Percentiles rank a stretch among this genome's conserved stretches.
These are phyloP conservation scores for Cordyceps fumosorosea DNA, from an alignment of 2,329 filamentous ascomycete species.

Conservation along the genomic window DNA sequence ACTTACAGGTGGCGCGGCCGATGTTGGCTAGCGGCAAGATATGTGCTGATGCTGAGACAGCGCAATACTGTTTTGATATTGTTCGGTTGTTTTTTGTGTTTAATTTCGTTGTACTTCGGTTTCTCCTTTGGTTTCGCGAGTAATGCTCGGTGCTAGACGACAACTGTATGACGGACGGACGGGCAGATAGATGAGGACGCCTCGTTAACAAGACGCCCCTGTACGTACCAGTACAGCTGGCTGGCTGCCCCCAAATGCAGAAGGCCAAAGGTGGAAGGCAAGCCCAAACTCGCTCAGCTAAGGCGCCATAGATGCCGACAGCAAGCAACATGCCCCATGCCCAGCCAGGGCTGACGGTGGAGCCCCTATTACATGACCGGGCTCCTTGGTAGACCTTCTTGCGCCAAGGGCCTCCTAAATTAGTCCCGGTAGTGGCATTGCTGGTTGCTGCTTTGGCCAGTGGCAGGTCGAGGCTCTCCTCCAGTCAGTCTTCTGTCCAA, in stretches of 20 bases:
- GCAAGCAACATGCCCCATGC: neutral
- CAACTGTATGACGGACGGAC: too few relatives aligned
- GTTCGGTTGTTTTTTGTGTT: neutral
- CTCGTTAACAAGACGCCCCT: neutral
- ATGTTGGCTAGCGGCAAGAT: neutral
- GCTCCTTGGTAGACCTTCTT: neutral
- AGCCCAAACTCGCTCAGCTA: neutral
- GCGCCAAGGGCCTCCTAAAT: too few relatives aligned
- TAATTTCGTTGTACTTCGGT: neutral
- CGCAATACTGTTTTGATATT: neutral
- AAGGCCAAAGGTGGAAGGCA: neutral
- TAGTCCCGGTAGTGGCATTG: neutral
- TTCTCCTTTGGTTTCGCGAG: neutral
- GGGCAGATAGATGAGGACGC: neutral
- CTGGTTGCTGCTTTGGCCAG: neutral
- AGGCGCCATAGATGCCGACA: constrained; percentile 1
- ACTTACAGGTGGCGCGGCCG: neutral
- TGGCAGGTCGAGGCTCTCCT: neutral
- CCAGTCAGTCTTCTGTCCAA: neutral
- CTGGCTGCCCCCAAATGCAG: neutral
- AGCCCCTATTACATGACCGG: neutral
- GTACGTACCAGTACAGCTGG: neutral
- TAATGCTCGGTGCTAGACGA: neutral
- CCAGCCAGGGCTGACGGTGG: constrained; percentile 11
- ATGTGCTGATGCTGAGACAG: neutral